A percentile compares a stretch with the other conserved stretches of the same genome.
Conservation (phyloP, 345 rosid genomes). For the Anacardium occidentale region DNA sequence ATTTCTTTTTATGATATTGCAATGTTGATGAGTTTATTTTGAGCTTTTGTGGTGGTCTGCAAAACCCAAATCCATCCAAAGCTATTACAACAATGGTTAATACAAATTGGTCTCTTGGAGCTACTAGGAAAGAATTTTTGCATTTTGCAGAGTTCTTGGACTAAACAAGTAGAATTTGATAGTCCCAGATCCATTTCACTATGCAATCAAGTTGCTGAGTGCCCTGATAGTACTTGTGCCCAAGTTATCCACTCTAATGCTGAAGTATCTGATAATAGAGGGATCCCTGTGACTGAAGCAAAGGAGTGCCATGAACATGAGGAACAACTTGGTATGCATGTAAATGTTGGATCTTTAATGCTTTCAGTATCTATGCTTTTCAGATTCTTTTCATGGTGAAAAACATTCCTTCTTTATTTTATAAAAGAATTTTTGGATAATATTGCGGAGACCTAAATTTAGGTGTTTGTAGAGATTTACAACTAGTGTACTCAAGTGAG, state of each 20-base stretch:
- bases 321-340: conserved; percentile 34
- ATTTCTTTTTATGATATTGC: background rate
- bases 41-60: background rate
- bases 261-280: conserved; percentile 34
- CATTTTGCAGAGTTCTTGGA: conserved; percentile 56
- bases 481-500: conserved; percentile 36
- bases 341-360: conserved; percentile 5
- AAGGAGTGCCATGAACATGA: conserved; percentile 27
- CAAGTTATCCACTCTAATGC: conserved; percentile 52
- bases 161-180: conserved; percentile 46
- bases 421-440: conserved; percentile 32
- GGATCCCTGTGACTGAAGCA: conserved; percentile 23
- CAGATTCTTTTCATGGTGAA: conserved; percentile 6
- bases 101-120: background rate
- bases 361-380: background rate
- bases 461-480: conserved; percentile 37
- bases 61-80: conserved; percentile 1
- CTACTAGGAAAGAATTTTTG: background rate
- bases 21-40: background rate
- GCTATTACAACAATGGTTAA: background rate
- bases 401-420: background rate
- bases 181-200: conserved; percentile 36
- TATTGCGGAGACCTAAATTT: conserved; percentile 40
- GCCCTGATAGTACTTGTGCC: conserved; percentile 58
- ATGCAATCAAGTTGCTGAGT: conserved; percentile 37